Base-by-base conservation (phyloP, 371 early-diverging fungal species). In the Actinomucor elegans region DNA sequence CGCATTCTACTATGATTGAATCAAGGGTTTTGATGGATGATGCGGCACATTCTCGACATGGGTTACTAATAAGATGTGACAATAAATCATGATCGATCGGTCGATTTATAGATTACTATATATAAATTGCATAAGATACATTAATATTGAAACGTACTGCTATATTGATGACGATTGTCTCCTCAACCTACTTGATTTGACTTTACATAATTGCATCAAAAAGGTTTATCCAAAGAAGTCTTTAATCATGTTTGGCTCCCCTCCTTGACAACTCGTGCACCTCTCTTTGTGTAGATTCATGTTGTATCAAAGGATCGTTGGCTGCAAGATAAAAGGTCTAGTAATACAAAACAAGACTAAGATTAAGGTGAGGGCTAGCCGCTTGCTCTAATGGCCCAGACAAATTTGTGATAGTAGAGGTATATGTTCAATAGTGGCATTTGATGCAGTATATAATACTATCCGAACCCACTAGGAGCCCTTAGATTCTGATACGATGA, bases 121-220 rank as follows among this genome's bases (percentile, higher is more conserved):
- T n/a, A n/a, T n/a, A n/a, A n/a, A n/a, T n/a, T n/a, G n/a, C n/a
- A n/a, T n/a, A n/a, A n/a, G n/a, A n/a, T n/a, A n/a, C 71, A 48
- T 49, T 43, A 1, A 18, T 23, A 0, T 9, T 27, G 14, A 65
- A 52, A 8, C 67, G 63, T 14, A 85, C 36, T 12, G 86, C 83
- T 26, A 86, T 69, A 45, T 86, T 86, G 9, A 83, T 82, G 40
- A 86, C 80, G 18, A 79, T 73, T 0, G 83, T 67, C 55, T 86
- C 86, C 34, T 82, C 84, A 2, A 86, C 55, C 17, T 83, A 63
- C 0, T 50, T 20, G 1, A 72, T 33, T 24, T 71, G 45, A 40
- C 84, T 86, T 61, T 66, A 81, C 31, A 86, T 40, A 4, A 84
- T 53, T 34, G 81, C 86, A 57, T 86, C 86, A n/a, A 54, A 80